Evolutionary conservation across 441 rosid genomes (phyloP).

Genomic region (Gossypium gossypioides): DNA sequence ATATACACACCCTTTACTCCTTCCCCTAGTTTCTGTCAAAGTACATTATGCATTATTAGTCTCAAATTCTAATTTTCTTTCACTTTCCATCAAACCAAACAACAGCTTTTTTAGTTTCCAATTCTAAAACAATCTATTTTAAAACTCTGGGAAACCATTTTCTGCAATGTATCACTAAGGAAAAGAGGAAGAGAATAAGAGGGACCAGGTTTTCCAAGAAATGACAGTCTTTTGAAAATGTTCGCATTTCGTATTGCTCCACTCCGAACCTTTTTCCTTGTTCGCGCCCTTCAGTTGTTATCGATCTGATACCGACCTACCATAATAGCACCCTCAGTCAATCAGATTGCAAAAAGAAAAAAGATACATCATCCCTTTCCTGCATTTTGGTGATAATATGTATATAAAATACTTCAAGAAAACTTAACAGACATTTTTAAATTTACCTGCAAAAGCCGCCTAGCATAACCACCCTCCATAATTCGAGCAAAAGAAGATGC

Average conservation of each 20-base stretch:
- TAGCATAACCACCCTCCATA: constrained; percentile 94
- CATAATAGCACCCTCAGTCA: constrained; percentile 7
- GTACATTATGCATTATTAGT: not conserved
- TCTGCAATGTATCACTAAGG: not conserved
- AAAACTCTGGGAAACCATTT: not conserved
- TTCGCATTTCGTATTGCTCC: constrained; percentile 92
- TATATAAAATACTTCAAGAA: not conserved
- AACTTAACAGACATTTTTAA: not conserved
- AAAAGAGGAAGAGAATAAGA: constrained; percentile 15
- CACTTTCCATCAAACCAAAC: not conserved
- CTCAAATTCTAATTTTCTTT: not conserved
- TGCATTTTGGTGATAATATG: not conserved
- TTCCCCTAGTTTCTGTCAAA: constrained; percentile 79
- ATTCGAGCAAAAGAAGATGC: constrained; percentile 98
- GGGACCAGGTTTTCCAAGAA: constrained; percentile 75
- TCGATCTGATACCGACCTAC: constrained; percentile 90
- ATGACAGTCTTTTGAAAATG: constrained; percentile 67
- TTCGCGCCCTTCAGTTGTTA: constrained; percentile 73
- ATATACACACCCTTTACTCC: constrained; percentile 90
- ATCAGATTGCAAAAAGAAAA: not conserved
- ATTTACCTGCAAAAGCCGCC: constrained; percentile 78
- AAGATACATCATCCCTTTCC: constrained; percentile 3
- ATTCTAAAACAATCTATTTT: not conserved
- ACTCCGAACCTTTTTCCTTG: constrained; percentile 91
- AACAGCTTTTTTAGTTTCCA: not conserved